Evolutionary conservation across 2,329 filamentous ascomycete species (phyloP), one percentile per base, ranked within the genome.

Genomic region (Cordyceps cicadae): DNA sequence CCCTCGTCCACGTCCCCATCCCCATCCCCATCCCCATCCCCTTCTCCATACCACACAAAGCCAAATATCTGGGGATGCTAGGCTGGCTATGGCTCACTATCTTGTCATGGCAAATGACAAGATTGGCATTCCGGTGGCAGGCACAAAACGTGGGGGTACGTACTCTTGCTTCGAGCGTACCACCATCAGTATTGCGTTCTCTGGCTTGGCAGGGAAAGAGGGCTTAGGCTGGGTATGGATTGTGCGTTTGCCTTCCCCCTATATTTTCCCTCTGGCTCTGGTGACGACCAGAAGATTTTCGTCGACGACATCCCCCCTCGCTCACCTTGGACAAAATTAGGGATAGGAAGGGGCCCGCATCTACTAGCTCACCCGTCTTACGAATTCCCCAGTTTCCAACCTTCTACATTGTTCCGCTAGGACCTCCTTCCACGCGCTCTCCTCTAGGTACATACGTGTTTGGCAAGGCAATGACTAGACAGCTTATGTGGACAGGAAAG

Each of bases 31-130:
- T 45, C 24, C 29, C 41, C 41, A 14, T n/a, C 41, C 19, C 32
- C 34, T 9, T 54, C 53, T 19, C 45, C 54, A 57, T 49, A 21
- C 55, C 55, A 48, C 55, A 46, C 55, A 59, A 51, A 59, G 37
- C 5, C 34, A 26, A 37, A 45, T 19, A 50, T 59, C 55, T 26
- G 54, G 54, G 54, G 45, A 51, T 59, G 12, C 55, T 59, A 45
- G 51, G 37, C 46, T 51, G 41, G 24, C 32, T 43, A 12, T 24
- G 21, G 37, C 32, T 37, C 2, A 32, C 24, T 24, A 59, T 43
- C 9, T 21, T 43, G 34, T 21, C 24, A 59, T 59, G 48, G 34
- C 19, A 32, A 29, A 3, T 24, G 24, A 14, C 46, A 26, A 49
- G 15, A 21, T 26, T 29, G 29, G 24, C 48, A 29, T 49, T 12